Evolutionary conservation across 2,329 filamentous ascomycete species (phyloP).

Genomic region (Xylariaceae sp.): DNA sequence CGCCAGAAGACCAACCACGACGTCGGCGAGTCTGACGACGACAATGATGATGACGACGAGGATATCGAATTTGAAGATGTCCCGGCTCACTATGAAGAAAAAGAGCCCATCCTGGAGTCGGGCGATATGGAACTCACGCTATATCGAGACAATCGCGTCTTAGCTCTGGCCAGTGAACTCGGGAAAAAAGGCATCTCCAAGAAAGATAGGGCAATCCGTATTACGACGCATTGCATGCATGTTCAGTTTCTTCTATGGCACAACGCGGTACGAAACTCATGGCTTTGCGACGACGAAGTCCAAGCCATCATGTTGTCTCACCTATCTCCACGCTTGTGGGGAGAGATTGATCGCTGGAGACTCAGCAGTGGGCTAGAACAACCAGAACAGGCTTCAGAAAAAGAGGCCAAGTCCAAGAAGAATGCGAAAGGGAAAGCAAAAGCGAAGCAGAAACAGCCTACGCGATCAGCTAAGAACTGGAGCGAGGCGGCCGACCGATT

Average conservation of each 20-base stretch:
- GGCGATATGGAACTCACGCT: conserved; percentile 73
- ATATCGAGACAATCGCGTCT: conserved; percentile 50
- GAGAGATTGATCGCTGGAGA: conserved; percentile 69
- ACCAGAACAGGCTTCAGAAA: conserved; percentile 34
- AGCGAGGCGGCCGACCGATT: conserved; percentile 60
- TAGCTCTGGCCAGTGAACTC: conserved; percentile 55
- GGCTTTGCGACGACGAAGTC: conserved; percentile 71
- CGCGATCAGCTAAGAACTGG: conserved; percentile 59
- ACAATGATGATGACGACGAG: conserved; percentile 38
- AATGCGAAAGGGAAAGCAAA: conserved; percentile 37
- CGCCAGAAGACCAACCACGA: conserved; percentile 34
- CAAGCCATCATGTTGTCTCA: conserved; percentile 73
- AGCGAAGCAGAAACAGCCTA: conserved; percentile 24
- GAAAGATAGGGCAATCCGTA: conserved; percentile 70
- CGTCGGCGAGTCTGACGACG: conserved; percentile 31
- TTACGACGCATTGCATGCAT: conserved; percentile 79
- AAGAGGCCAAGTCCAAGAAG: conserved; percentile 34
- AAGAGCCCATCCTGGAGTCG: conserved; percentile 46
- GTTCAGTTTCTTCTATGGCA: conserved; percentile 85
- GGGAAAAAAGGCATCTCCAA: conserved; percentile 84
- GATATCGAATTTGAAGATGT: conserved; percentile 61
- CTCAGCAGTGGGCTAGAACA: conserved; percentile 57
- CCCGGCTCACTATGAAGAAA: conserved; percentile 32
- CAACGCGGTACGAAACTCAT: conserved; percentile 78
- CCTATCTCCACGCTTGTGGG: conserved; percentile 60